A percentile compares a stretch with the other conserved stretches of the same genome.
phyloP scores from a whole-genome alignment of 192 early-diverging fungal species.

The Linnemannia zychae region DNA sequence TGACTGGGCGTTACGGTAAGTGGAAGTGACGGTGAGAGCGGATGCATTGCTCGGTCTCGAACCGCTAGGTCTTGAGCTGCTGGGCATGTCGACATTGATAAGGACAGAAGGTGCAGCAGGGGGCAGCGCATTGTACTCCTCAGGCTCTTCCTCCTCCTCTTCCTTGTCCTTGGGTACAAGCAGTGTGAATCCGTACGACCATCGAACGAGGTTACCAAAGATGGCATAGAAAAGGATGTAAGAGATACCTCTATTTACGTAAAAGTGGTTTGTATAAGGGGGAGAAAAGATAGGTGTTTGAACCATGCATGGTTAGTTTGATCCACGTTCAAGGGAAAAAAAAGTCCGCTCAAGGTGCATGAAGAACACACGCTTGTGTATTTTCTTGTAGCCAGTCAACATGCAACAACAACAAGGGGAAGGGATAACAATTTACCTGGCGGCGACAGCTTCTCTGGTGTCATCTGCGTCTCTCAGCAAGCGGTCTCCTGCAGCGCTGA shows the following conservation, averaged over 20 bases:
- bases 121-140: conserved; percentile 1
- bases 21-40: conserved; percentile 7
- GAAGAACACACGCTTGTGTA: background rate
- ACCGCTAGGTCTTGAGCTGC: conserved; percentile 12
- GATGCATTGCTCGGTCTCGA: conserved; percentile 22
- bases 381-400: background rate
- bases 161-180: conserved; percentile 61
- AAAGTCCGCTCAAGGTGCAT: conserved; percentile 4
- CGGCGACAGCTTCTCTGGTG: conserved; percentile 59
- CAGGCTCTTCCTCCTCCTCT: conserved; percentile 9
- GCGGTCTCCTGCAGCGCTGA: conserved; percentile 61
- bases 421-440: conserved; percentile 54
- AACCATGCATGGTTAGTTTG: background rate
- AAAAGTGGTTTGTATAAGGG: background rate
- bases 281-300: background rate
- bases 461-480: conserved; percentile 60
- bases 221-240: conserved; percentile 86
- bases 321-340: background rate
- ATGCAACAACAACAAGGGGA: background rate
- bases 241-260: conserved; percentile 71
- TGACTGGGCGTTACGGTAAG: background rate
- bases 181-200: conserved; percentile 81
- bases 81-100: conserved; percentile 26
- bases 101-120: conserved; percentile 34
- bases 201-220: conserved; percentile 82